Percentiles rank a stretch among this genome's conserved stretches.
These are phyloP conservation scores for Citrus hindsii DNA, from an alignment of 345 rosid genomes.

Conservation along the genomic window DNA sequence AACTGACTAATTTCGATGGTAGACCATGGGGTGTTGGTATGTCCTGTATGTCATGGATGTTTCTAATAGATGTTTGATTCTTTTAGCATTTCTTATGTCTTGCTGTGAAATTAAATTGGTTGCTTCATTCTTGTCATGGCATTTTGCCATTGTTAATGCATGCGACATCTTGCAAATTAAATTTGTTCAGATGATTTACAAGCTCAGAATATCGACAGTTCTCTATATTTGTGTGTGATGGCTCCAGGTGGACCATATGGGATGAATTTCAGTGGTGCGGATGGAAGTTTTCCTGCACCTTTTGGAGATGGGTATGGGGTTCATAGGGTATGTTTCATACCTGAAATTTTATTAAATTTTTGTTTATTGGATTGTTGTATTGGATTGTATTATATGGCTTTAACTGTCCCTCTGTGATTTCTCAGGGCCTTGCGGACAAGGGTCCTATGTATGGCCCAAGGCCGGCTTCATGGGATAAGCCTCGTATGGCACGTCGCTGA, in stretches of 20 bases:
- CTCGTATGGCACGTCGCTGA: constrained; percentile 63
- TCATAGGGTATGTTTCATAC: constrained; percentile 52
- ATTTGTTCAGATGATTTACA: background rate
- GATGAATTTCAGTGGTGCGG: constrained; percentile 46
- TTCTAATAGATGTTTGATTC: constrained; percentile 10
- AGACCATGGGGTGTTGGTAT: constrained; percentile 78
- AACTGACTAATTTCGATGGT: constrained; percentile 55
- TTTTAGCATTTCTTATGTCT: constrained; percentile 2
- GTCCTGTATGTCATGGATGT: constrained; percentile 10
- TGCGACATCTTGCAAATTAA: background rate
- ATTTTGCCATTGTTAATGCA: background rate
- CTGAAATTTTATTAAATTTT: background rate
- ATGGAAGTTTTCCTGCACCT: constrained; percentile 52
- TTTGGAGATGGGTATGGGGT: constrained; percentile 63
- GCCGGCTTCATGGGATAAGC: constrained; percentile 74
- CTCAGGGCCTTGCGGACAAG: constrained; percentile 64
- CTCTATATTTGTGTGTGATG: constrained; percentile 23
- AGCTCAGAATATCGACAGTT: background rate
- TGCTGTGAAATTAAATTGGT: background rate
- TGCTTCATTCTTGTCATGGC: background rate
- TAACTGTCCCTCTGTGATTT: constrained; percentile 12
- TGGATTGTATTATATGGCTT: constrained; percentile 7
- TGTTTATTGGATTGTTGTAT: background rate
- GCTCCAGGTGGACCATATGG: constrained; percentile 70
- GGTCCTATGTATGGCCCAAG: constrained; percentile 63